phyloP scores from a whole-genome alignment of 371 early-diverging fungal genomes.

The Saksenaea vasiformis region DNA sequence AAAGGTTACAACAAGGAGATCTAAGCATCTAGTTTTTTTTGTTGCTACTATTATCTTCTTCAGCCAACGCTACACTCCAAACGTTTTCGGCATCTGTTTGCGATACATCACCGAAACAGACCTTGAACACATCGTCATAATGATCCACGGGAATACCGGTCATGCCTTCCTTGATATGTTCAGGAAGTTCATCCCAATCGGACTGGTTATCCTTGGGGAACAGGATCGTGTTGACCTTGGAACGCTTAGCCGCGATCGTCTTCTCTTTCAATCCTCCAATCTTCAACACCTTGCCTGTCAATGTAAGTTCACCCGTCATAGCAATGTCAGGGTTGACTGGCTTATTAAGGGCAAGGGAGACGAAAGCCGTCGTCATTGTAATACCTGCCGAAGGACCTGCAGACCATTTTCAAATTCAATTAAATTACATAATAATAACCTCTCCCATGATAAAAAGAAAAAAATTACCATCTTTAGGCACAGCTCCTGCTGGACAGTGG shows the following conservation, averaged over 20 bases:
- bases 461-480: slow-evolving; percentile 90
- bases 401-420: not conserved
- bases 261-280: slow-evolving; percentile 98
- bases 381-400: slow-evolving; percentile 93
- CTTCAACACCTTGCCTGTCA: slow-evolving; percentile 95
- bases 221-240: slow-evolving; percentile 84
- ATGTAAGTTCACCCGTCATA: slow-evolving; percentile 98
- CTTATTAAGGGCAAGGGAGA: slow-evolving; percentile 85
- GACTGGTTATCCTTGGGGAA: slow-evolving; percentile 89
- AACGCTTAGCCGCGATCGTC: slow-evolving; percentile 96
- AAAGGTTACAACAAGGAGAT: not conserved
- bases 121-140: slow-evolving; percentile 75
- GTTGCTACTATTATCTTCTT: slow-evolving; percentile 19
- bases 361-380: slow-evolving; percentile 92
- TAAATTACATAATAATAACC: not conserved
- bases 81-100: slow-evolving; percentile 39
- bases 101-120: slow-evolving; percentile 47
- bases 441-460: not conserved
- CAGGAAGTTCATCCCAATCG: slow-evolving; percentile 96
- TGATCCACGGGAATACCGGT: slow-evolving; percentile 81
- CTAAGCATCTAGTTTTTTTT: slow-evolving; percentile 2
- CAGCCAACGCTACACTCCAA: slow-evolving; percentile 34
- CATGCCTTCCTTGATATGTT: slow-evolving; percentile 88
- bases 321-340: slow-evolving; percentile 81
- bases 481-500: slow-evolving; percentile 98